Percentiles rank a stretch among this genome's conserved stretches.
Evolutionary conservation across 345 rosid species (phyloP).

Genomic region (Brassica incana): DNA sequence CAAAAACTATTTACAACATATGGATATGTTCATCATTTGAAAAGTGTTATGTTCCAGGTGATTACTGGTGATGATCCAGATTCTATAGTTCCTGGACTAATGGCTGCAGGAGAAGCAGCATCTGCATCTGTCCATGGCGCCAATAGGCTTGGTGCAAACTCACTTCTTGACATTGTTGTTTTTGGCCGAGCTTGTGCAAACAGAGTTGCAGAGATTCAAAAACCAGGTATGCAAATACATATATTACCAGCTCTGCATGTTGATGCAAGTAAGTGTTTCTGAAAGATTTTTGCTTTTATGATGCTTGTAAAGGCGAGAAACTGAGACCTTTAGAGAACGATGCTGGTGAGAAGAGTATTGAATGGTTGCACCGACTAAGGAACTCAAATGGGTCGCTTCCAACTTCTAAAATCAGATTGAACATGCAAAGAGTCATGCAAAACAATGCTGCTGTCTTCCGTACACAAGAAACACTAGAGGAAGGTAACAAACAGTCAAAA

Average conservation of each 20-base stretch:
- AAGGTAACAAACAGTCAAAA: slow-evolving; percentile 50
- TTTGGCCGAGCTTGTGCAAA: slow-evolving; percentile 98
- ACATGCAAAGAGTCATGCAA: slow-evolving; percentile 96
- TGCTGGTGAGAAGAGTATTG: slow-evolving; percentile 82
- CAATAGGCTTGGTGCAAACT: slow-evolving; percentile 93
- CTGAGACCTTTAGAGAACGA: slow-evolving; percentile 78
- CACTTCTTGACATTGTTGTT: slow-evolving; percentile 97
- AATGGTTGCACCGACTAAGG: slow-evolving; percentile 82
- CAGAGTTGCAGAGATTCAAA: slow-evolving; percentile 77
- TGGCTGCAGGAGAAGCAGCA: slow-evolving; percentile 99
- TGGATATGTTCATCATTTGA: neutral
- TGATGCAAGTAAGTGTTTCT: neutral
- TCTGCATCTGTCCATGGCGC: slow-evolving; percentile 99
- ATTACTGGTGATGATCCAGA: slow-evolving; percentile 68
- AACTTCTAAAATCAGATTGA: slow-evolving; percentile 78
- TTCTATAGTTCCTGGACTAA: slow-evolving; percentile 76
- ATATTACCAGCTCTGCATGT: slow-evolving; percentile 39
- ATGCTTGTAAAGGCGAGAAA: slow-evolving; percentile 57
- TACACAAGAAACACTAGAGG: slow-evolving; percentile 91
- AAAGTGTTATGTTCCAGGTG: slow-evolving; percentile 49
- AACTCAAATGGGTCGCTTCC: slow-evolving; percentile 83
- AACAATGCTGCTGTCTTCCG: slow-evolving; percentile 95
- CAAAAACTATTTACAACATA: neutral
- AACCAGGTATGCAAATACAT: slow-evolving; percentile 55
- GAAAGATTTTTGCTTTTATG: neutral